phyloP scores from a whole-genome alignment of 163 green algal genomes.

The Chloroidium sp. region DNA sequence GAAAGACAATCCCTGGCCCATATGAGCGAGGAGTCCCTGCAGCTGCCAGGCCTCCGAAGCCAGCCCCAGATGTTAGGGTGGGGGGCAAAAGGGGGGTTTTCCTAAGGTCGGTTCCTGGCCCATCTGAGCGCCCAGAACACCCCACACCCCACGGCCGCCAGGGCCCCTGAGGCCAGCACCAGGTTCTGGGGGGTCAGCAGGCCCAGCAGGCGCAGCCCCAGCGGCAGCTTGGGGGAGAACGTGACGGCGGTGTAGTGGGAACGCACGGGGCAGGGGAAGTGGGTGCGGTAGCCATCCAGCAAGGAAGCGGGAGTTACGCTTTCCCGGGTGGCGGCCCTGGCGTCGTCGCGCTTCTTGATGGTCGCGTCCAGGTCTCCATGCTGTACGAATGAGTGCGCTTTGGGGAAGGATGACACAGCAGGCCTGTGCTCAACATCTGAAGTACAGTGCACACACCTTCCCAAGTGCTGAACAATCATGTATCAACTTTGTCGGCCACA shows the following conservation, averaged over 20 bases:
- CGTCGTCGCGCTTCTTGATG: slow-evolving; percentile 27
- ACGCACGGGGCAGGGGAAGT: slow-evolving; percentile 32
- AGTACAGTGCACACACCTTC: neutral
- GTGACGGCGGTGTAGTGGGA: slow-evolving; percentile 44
- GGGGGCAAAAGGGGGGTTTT: too few relatives aligned
- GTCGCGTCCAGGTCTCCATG: slow-evolving; percentile 35
- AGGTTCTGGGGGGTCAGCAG: neutral
- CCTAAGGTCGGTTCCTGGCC: too few relatives aligned
- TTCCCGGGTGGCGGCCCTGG: slow-evolving; percentile 26
- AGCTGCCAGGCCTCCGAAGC: too few relatives aligned
- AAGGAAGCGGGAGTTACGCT: slow-evolving; percentile 18
- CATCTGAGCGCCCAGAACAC: too few relatives aligned
- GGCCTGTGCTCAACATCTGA: neutral
- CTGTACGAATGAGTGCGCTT: neutral
- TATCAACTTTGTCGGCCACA: too few relatives aligned
- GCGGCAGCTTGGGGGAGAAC: slow-evolving; percentile 32
- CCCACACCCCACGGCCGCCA: too few relatives aligned
- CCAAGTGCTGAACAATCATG: too few relatives aligned
- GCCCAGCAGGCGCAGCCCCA: slow-evolving; percentile 6
- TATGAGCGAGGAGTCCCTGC: too few relatives aligned
- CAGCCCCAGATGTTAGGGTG: too few relatives aligned
- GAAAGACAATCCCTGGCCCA: too few relatives aligned
- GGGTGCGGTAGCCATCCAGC: slow-evolving; percentile 22
- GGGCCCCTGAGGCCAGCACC: too few relatives aligned
- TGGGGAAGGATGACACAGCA: neutral